phyloP scores from a whole-genome alignment of 2,329 filamentous ascomycete genomes.

The Emericellopsis atlantica region DNA sequence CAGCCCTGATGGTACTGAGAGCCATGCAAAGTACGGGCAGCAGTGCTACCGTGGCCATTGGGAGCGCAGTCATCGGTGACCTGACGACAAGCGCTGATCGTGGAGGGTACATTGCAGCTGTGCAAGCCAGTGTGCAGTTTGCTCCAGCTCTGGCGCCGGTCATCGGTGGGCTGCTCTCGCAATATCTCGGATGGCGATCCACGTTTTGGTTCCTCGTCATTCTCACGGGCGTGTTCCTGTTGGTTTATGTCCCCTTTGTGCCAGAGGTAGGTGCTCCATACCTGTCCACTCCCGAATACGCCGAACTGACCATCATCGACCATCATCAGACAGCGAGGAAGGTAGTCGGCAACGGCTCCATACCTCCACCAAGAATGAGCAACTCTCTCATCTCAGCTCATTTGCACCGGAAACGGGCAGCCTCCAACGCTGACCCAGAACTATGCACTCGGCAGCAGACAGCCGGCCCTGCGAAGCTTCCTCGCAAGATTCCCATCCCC shows the following conservation, averaged over 20 bases:
- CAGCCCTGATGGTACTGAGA: constrained; percentile 32
- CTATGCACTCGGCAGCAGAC: not conserved
- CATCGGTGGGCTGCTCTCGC: constrained; percentile 36
- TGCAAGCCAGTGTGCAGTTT: constrained; percentile 28
- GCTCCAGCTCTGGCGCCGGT: constrained; percentile 30
- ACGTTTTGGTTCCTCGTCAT: constrained; percentile 47
- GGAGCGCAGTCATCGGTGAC: constrained; percentile 41
- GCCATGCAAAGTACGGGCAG: constrained; percentile 37
- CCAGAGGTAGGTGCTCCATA: constrained; percentile 8
- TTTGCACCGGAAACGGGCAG: not conserved
- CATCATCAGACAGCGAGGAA: constrained; percentile 9
- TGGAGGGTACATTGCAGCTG: constrained; percentile 37
- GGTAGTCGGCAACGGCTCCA: constrained; percentile 32
- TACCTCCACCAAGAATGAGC: constrained; percentile 17
- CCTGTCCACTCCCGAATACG: not conserved
- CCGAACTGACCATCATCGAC: not conserved
- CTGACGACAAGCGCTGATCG: constrained; percentile 42
- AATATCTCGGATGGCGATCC: constrained; percentile 38
- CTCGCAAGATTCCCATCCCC: constrained; percentile 11
- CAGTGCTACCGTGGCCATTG: constrained; percentile 40
- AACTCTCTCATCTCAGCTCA: not conserved
- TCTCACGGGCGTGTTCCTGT: constrained; percentile 18
- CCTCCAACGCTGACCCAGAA: not conserved
- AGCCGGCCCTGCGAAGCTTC: not conserved
- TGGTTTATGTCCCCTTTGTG: constrained; percentile 26